Evolutionary conservation across 2,329 filamentous ascomycete species (phyloP).

Genomic region (Aureobasidium zeae): DNA sequence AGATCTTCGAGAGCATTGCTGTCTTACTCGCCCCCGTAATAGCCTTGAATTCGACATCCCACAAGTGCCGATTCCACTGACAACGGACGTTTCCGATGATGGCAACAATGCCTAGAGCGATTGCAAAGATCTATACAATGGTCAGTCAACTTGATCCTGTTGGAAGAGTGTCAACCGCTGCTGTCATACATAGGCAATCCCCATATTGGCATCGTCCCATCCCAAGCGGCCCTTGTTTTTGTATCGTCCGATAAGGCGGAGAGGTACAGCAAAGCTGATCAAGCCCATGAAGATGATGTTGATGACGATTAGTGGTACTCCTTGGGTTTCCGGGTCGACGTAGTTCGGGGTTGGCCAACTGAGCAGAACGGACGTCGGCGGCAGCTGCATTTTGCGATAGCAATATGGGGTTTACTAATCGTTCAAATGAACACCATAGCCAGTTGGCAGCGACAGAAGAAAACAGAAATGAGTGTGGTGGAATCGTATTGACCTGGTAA

Average conservation of each 20-base stretch:
- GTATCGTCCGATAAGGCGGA: slow-evolving; percentile 34
- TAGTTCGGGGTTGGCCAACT: slow-evolving; percentile 36
- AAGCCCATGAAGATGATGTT: slow-evolving; percentile 33
- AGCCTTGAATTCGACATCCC: slow-evolving; percentile 30
- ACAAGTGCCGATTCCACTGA: slow-evolving; percentile 38
- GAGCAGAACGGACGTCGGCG: slow-evolving; percentile 25
- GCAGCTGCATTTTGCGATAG: slow-evolving; percentile 19
- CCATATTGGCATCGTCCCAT: slow-evolving; percentile 35
- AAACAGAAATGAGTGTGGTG: background rate
- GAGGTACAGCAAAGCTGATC: slow-evolving; percentile 28
- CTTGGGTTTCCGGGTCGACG: slow-evolving; percentile 33
- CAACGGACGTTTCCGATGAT: slow-evolving; percentile 34
- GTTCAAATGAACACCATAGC: background rate
- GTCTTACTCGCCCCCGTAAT: slow-evolving; percentile 28
- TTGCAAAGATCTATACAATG: background rate
- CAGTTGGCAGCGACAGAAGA: background rate
- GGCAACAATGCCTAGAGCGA: slow-evolving; percentile 32
- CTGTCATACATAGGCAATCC: slow-evolving; percentile 30
- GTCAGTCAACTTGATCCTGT: background rate
- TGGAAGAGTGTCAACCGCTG: background rate
- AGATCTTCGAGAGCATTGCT: slow-evolving; percentile 35
- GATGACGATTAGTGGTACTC: slow-evolving; percentile 32
- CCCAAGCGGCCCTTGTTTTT: slow-evolving; percentile 36
- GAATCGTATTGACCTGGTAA: background rate
- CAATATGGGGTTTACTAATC: background rate